Evolutionary conservation across 2,329 filamentous ascomycete species (phyloP).

Genomic region (Penicillium sp.): DNA sequence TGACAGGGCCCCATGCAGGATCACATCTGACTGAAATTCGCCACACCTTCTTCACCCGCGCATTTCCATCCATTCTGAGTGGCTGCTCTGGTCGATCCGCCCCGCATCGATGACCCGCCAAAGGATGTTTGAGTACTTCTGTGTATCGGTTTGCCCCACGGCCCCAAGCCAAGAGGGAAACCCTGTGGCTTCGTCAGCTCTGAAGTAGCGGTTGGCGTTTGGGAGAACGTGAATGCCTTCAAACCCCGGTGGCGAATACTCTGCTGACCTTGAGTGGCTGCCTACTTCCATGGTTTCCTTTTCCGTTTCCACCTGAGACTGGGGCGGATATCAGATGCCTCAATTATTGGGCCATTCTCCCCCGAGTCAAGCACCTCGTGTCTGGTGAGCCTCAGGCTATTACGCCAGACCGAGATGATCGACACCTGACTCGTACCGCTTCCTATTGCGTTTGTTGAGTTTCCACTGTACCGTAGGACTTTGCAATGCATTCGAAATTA

Average conservation of each 20-base stretch:
- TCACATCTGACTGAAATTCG: constrained; percentile 12
- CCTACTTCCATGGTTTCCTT: too few relatives aligned
- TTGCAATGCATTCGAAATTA: too few relatives aligned
- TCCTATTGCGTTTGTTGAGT: too few relatives aligned
- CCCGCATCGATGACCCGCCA: constrained; percentile 4
- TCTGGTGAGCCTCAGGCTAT: constrained; percentile 2
- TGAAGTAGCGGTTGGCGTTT: background rate
- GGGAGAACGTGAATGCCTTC: background rate
- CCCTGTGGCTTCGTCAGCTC: background rate
- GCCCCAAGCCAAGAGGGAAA: background rate
- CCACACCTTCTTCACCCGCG: constrained; percentile 13
- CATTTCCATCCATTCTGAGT: constrained; percentile 3
- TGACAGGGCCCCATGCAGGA: background rate
- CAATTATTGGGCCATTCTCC: too few relatives aligned
- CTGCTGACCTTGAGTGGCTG: too few relatives aligned
- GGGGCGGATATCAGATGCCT: too few relatives aligned
- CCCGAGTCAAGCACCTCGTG: too few relatives aligned
- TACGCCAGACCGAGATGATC: constrained; percentile 8
- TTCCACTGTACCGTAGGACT: too few relatives aligned
- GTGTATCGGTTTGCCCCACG: background rate
- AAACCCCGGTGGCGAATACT: background rate
- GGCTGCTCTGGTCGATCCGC: constrained; percentile 6
- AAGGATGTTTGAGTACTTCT: too few relatives aligned
- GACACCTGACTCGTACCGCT: constrained; percentile 6
- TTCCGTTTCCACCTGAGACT: too few relatives aligned